Evolutionary conservation across 2,329 filamentous ascomycete genomes (phyloP).

Genomic region (Sporothrix mexicana): DNA sequence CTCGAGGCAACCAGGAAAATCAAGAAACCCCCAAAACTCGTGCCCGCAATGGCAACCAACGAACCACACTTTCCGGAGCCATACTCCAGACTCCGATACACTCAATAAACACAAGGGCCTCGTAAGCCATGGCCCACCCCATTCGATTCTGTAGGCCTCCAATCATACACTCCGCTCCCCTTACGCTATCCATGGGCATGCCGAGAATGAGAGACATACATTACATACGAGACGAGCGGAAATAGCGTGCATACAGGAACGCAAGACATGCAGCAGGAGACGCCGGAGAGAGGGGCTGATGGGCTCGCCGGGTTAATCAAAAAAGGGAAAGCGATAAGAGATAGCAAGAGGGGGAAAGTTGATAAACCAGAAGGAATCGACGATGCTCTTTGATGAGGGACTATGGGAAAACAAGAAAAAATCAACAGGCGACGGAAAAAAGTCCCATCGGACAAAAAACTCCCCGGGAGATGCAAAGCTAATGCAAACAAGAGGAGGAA

Average conservation of each 20-base stretch:
- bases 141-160: background rate
- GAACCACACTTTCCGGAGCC: background rate
- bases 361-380: background rate
- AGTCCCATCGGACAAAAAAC: background rate
- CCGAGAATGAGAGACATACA: conserved; percentile 11
- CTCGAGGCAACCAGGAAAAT: background rate
- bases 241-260: background rate
- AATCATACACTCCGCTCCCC: conserved; percentile 2
- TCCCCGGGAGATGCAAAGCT: background rate
- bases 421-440: background rate
- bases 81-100: too few species aligned
- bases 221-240: background rate
- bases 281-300: background rate
- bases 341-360: background rate
- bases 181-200: background rate
- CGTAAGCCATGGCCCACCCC: background rate
- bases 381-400: background rate
- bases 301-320: background rate
- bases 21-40: too few species aligned
- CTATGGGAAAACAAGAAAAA: background rate
- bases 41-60: background rate
- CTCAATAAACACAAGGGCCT: too few species aligned
- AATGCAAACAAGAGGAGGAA: background rate
- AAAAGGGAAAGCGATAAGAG: background rate
- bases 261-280: conserved; percentile 6